phyloP scores from a whole-genome alignment of 495 filamentous ascomycete species.

The Parachaetomium inaequale region DNA sequence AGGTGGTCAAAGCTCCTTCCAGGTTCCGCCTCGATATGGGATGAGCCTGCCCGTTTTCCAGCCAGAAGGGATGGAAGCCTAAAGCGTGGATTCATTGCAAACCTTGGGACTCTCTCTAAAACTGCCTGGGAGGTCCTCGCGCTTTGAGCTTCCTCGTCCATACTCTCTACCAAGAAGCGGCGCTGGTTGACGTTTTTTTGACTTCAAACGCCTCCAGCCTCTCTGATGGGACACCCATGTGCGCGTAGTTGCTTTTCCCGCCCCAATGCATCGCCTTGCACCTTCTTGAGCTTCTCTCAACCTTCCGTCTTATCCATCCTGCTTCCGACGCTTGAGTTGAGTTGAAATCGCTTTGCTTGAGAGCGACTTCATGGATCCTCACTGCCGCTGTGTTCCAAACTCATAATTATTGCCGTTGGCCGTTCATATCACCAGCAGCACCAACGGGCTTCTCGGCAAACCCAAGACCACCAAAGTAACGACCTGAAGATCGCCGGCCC shows the following conservation, averaged over 20 bases:
- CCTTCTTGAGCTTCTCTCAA: background rate
- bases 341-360: background rate
- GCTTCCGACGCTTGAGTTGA: background rate
- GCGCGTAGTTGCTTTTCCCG: background rate
- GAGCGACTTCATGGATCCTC: background rate
- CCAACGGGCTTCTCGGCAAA: background rate
- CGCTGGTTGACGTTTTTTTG: background rate
- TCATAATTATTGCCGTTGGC: background rate
- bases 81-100: background rate
- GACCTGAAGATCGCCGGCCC: background rate
- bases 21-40: background rate
- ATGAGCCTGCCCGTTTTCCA: conserved; percentile 1
- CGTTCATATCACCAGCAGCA: background rate
- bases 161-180: too few species aligned
- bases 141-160: too few species aligned
- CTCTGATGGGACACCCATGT: background rate
- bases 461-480: background rate
- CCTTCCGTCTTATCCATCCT: background rate
- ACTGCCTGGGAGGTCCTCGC: too few species aligned
- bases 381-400: background rate
- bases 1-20: conserved; percentile 17
- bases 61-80: conserved; percentile 1
- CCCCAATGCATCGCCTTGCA: background rate
- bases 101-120: background rate
- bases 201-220: background rate